Evolutionary conservation across 257 asterid species (phyloP).

Genomic region (Solanum dulcamara): DNA sequence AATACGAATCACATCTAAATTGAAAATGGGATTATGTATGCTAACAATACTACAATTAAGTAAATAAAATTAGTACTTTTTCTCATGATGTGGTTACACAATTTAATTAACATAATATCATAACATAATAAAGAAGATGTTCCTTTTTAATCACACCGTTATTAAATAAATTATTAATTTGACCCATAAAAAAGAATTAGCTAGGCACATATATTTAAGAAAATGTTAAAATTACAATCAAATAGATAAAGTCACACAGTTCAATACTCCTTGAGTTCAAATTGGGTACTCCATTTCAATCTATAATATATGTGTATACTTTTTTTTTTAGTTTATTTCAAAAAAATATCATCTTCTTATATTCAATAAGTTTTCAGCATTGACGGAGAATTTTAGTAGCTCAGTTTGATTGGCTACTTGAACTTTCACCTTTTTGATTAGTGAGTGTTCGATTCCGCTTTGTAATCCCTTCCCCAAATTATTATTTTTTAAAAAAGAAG

Average conservation of each 20-base stretch:
- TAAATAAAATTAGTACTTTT: not conserved
- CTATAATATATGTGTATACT: not conserved
- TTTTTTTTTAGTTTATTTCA: too few species aligned
- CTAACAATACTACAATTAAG: not conserved
- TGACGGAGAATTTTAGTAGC: too few species aligned
- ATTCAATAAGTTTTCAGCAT: not conserved
- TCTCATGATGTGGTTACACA: not conserved
- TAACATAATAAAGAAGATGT: not conserved
- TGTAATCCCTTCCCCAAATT: too few species aligned
- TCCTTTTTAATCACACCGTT: not conserved
- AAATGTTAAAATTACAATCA: not conserved
- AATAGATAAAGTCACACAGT: not conserved
- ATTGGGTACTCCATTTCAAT: not conserved
- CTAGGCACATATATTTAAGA: not conserved
- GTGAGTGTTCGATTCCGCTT: too few species aligned
- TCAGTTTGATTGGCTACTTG: too few species aligned
- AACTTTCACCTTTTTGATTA: too few species aligned
- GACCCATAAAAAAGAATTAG: not conserved
- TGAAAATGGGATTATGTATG: not conserved
- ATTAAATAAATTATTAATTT: not conserved
- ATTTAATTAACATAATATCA: not conserved
- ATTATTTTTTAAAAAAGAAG: too few species aligned
- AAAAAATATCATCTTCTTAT: not conserved
- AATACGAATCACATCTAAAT: not conserved
- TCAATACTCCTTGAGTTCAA: not conserved